Evolutionary conservation across 2,329 filamentous ascomycete genomes (phyloP), one percentile per base, ranked within the genome.

Genomic region (Aspergillus quadricinctus): DNA sequence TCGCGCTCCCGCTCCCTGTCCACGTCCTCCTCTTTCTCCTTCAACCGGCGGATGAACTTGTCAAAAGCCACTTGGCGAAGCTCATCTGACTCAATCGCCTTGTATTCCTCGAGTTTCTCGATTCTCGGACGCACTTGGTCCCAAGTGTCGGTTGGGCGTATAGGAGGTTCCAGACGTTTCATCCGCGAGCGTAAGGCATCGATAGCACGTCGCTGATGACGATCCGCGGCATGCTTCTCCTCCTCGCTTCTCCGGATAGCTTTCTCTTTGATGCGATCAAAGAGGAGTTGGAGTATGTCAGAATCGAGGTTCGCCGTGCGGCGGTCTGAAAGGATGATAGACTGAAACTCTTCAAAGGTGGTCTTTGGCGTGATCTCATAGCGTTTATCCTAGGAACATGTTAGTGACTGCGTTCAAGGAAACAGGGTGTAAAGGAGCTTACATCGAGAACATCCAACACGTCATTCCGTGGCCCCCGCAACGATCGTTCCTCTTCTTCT

Each of bases 281-380:
- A 97, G 59, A 97, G 89, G 64, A 94, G 81, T 66, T 82, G 82
- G 66, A 96, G 79, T 57, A 87, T 87, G 62, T 96, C 89, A 68
- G 84, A 83, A 71, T 92, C 87, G 82, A 96, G 88, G 79, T 88
- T 87, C 82, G 89, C 87, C 80, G 92, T 96, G 71, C 91, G 90
- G 69, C 86, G 85, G 81, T 97, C 92, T 80, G 87, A 86, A 73
- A 87, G 87, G 82, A 97, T 87, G 66, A 94, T 80, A 69, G 83
- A 80, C 71, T 88, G 79, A 78, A 97, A 97, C 69, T 96, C 92
- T 70, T 96, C 89, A 74, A 95, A 87, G 49, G 89, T 88, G 67
- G 92, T 97, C 68, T 89, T 88, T 61, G 88, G 82, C 63, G 88
- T 92, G 67, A 97, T 86, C 75, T 97, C 92, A 81, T 91, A 96